phyloP scores from a whole-genome alignment of 2,329 filamentous ascomycete genomes.

The Pseudocercospora ulei region DNA sequence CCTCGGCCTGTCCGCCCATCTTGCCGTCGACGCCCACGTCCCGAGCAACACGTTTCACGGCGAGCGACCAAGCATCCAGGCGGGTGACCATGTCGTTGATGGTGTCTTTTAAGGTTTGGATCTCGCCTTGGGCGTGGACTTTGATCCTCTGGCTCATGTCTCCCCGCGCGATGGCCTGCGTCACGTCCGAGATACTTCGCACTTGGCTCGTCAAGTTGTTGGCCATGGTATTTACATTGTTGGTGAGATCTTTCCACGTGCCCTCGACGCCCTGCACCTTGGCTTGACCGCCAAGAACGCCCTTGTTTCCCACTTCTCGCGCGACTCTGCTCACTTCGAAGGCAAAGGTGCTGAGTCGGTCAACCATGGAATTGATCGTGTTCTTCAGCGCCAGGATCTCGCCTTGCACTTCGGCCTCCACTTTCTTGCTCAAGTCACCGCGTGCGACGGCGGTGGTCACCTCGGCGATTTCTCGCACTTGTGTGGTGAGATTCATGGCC shows the following conservation, averaged over 20 bases:
- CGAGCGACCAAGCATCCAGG: constrained; percentile 88
- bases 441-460: constrained; percentile 46
- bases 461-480: constrained; percentile 47
- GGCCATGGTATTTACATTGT: constrained; percentile 60
- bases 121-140: constrained; percentile 89
- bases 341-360: constrained; percentile 54
- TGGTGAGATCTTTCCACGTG: constrained; percentile 58
- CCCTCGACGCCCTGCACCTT: constrained; percentile 57
- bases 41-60: constrained; percentile 88
- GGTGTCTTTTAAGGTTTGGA: constrained; percentile 84
- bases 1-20: constrained; percentile 94
- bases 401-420: constrained; percentile 45
- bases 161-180: constrained; percentile 87
- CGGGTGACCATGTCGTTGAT: constrained; percentile 99
- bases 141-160: constrained; percentile 95
- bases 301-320: constrained; percentile 55
- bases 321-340: constrained; percentile 58
- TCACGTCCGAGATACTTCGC: constrained; percentile 84
- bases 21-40: constrained; percentile 97
- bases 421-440: constrained; percentile 46
- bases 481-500: constrained; percentile 44
- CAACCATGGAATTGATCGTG: constrained; percentile 65
- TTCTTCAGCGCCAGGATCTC: constrained; percentile 61
- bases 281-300: constrained; percentile 54
- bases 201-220: constrained; percentile 59